Conservation (phyloP, 805 yeast genomes). For the Pichia paraexigua region DNA sequence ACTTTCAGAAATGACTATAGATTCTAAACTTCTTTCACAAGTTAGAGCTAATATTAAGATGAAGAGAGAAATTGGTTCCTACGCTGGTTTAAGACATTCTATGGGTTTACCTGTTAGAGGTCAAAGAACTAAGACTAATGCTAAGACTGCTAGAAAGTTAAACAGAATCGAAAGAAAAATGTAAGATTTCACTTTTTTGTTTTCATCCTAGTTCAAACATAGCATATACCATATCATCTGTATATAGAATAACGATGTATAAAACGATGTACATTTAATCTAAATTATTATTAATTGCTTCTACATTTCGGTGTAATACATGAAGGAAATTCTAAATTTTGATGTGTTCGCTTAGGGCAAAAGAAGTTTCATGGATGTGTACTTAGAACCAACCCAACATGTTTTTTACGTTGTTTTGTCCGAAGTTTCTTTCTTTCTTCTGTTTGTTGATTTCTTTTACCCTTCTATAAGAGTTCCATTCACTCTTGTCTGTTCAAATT, state of each 20-base stretch:
- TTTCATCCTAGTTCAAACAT: not conserved
- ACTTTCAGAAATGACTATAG: conserved; percentile 73
- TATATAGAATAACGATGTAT: not conserved
- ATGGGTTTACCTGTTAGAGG: conserved; percentile 79
- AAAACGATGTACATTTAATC: not conserved
- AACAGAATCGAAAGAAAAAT: conserved; percentile 60
- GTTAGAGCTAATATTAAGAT: conserved; percentile 69
- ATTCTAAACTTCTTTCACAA: conserved; percentile 67
- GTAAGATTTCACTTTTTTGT: conserved; percentile 1
- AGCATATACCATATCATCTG: not conserved
- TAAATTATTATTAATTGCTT: not conserved
- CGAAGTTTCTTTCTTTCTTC: not conserved
- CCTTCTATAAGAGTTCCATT: not conserved
- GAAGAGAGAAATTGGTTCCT: conserved; percentile 76
- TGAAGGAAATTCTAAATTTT: too few species aligned
- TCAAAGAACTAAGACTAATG: conserved; percentile 87
- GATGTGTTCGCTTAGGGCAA: not conserved
- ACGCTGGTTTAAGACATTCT: conserved; percentile 85
- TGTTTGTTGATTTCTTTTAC: not conserved
- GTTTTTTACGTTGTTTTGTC: not conserved
- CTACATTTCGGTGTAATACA: not conserved
- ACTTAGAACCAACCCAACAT: not conserved
- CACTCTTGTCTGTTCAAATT: not conserved
- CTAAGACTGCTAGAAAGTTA: conserved; percentile 79
- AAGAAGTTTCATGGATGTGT: too few species aligned